Conservation (phyloP, 2,329 filamentous ascomycete species). For the Dothidotthia symphoricarpi region DNA sequence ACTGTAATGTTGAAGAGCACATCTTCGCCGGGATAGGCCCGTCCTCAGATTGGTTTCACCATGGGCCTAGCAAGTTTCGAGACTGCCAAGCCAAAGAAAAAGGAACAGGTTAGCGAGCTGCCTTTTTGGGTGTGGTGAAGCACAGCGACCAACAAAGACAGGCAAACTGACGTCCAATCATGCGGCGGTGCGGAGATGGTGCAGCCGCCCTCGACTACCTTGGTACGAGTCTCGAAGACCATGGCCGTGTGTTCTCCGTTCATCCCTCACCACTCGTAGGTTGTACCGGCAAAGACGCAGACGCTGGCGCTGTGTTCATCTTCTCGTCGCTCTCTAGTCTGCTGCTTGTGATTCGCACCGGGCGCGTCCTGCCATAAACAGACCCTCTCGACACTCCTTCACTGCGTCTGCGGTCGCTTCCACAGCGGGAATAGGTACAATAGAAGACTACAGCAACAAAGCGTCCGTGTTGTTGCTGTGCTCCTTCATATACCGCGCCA, state of each 20-base stretch:
- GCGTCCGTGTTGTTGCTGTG: conserved; percentile 6
- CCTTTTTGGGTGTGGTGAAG: conserved; percentile 20
- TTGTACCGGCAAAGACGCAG: conserved; percentile 21
- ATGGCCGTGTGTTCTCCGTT: conserved; percentile 6
- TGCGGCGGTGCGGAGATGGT: background rate
- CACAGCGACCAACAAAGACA: conserved; percentile 13
- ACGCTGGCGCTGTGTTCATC: conserved; percentile 25
- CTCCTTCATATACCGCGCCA: conserved; percentile 17
- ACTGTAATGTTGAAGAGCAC: background rate
- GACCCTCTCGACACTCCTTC: conserved; percentile 11
- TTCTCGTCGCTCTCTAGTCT: conserved; percentile 23
- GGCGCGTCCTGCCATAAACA: background rate
- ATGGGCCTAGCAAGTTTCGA: conserved; percentile 17
- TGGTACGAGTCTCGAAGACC: conserved; percentile 2
- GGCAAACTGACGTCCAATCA: no score
- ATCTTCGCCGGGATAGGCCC: background rate
- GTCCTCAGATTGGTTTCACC: conserved; percentile 10
- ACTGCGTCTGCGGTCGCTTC: conserved; percentile 12
- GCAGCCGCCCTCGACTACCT: no score
- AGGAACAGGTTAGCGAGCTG: conserved; percentile 30
- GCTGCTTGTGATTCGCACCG: conserved; percentile 10
- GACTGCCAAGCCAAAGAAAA: conserved; percentile 4
- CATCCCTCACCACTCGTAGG: conserved; percentile 29
- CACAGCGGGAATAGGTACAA: conserved; percentile 13
- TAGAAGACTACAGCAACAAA: conserved; percentile 6